A percentile compares a stretch with the other conserved stretches of the same genome.
Evolutionary conservation across 192 early-diverging fungal genomes (phyloP).

Genomic region (Gigaspora rosea): DNA sequence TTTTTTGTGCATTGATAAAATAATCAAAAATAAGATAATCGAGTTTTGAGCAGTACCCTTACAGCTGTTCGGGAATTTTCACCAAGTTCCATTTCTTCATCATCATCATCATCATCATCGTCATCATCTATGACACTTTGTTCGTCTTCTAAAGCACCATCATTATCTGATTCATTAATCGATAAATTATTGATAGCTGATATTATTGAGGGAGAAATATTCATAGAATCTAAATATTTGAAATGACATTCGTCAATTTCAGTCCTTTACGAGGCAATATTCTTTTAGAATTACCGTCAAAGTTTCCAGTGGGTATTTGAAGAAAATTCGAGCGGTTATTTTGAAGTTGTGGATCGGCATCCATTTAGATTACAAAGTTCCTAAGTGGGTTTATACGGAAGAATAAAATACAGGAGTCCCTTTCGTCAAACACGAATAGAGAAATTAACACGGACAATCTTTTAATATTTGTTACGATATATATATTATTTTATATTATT

Average conservation of each 20-base stretch:
- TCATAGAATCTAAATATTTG: neutral
- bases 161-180: slow-evolving; percentile 21
- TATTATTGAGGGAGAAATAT: slow-evolving; percentile 12
- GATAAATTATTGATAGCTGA: slow-evolving; percentile 28
- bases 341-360: neutral
- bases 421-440: too few relatives aligned
- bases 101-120: neutral
- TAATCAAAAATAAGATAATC: too few relatives aligned
- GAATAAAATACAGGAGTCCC: too few relatives aligned
- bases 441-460: too few relatives aligned
- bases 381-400: too few relatives aligned
- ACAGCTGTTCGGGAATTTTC: too few relatives aligned
- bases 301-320: neutral
- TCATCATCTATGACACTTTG: neutral
- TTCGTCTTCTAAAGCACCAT: slow-evolving; percentile 1
- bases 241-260: neutral
- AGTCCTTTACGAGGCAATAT: neutral
- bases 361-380: neutral
- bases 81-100: too few relatives aligned
- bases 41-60: too few relatives aligned
- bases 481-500: too few relatives aligned
- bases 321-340: neutral
- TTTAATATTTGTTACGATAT: too few relatives aligned
- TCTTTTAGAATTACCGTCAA: neutral
- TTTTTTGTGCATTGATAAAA: too few relatives aligned